Conservation (phyloP, 2,329 filamentous ascomycete genomes). For the Microsporum ferrugineum region DNA sequence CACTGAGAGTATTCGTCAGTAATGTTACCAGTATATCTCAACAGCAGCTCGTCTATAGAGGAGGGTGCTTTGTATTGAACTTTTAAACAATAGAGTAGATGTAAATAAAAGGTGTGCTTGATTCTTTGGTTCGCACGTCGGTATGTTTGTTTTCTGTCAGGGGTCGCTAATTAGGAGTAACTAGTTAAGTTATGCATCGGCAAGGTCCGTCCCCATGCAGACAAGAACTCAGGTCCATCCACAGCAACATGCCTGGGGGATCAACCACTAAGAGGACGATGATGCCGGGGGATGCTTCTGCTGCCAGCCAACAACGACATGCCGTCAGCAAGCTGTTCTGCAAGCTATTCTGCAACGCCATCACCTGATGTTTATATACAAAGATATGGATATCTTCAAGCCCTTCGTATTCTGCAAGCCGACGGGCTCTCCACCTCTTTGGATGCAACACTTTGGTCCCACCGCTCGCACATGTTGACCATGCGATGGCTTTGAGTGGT, state of each 20-base stretch:
- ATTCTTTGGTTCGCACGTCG: background rate
- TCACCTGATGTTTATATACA: background rate
- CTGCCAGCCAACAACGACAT: background rate
- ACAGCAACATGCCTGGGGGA: background rate
- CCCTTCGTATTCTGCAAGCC: background rate
- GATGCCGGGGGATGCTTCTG: background rate
- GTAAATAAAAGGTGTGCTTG: background rate
- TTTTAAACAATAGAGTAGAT: too few relatives aligned
- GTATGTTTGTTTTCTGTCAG: too few relatives aligned
- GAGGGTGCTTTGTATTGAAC: background rate
- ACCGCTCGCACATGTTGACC: background rate
- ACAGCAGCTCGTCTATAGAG: too few relatives aligned
- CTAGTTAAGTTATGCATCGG: background rate
- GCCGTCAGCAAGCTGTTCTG: background rate
- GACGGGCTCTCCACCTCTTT: background rate
- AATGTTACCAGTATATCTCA: background rate
- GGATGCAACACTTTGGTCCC: background rate
- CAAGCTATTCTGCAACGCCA: background rate
- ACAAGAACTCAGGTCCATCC: background rate
- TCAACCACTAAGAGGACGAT: constrained; percentile 1
- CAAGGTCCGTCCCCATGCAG: background rate
- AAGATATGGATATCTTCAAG: background rate
- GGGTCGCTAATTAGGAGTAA: background rate
- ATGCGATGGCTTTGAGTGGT: background rate
- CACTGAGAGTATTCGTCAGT: background rate